Base-by-base conservation (phyloP, 257 asterid species). In the Forsythia suspensa region DNA sequence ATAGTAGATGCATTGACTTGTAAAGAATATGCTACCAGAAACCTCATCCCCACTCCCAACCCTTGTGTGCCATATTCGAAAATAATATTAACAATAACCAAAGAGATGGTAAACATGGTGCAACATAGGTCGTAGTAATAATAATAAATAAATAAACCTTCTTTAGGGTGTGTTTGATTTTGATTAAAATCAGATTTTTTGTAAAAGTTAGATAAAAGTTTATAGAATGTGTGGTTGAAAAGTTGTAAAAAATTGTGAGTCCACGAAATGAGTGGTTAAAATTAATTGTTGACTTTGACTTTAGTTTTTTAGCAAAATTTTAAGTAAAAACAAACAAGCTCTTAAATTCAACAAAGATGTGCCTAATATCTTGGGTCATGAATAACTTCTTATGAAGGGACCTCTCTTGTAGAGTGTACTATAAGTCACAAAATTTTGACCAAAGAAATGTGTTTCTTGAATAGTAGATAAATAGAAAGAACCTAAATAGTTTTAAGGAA, bases 1-100 rank as follows among this genome's bases (percentile, higher is more conserved):
- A 63, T 52, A 73, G 69, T 34, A 57, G 37, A 80, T 61, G 76
- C 48, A 72, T 79, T 39, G 74, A 72, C 57, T 68, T 36, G 37
- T 2, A 77, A 63, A 5, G n/a, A 39, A 36, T 71, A 68, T 29
- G 55, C 43, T 61, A 20, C 36, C 37, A 41, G 59, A 57, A 57
- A 57, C 11, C 34, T n/a, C 66, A 9, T 38, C 69, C 69, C 13
- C 69, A 21, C 2, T 10, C 38, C 38, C 16, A 21, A 61, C 37
- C 38, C 38, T 61, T 20, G 69, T 57, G 69, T 20, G 69, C 18
- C 59, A 48, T 48, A 6, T 48, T 48, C 3, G 7, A 48, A 15
- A 15, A 48, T 15, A 48, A 48, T 4, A 46, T 46, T 46, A 11
- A 48, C 20, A 48, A 48, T 15, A 13, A 15, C 59, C 20, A 4